Evolutionary conservation across 2,329 filamentous ascomycete genomes (phyloP), one percentile per base, ranked within the genome.

Genomic region (Emericellopsis cladophorae): DNA sequence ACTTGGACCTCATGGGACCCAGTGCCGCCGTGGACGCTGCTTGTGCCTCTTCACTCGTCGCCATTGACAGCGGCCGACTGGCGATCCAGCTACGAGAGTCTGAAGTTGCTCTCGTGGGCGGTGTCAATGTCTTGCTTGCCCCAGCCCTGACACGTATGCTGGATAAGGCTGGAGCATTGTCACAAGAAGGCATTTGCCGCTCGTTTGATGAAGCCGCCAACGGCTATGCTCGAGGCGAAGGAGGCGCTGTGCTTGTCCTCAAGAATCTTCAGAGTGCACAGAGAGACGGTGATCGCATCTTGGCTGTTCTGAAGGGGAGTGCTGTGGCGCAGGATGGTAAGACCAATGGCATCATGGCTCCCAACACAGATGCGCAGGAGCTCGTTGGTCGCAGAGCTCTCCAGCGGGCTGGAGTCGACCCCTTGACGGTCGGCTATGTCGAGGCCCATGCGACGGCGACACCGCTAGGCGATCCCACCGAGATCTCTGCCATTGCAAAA

Each of bases 191-290:
- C 5, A 18, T 35, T 10, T 45, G 40, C 34, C 37, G 35, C 11
- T 40, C 40, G 8, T 45, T 45, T 24, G 64, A 67, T 45, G 54
- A 50, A 3, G 51, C 50, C 2, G 72, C 67, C 0, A 55, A 72
- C 46, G 72, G 79, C 1, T 84, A 82, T 49, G 76, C 70, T 0
- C 65, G 78, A 26, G 79, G 77, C 2, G 79, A 84, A 49, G 79
- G 77, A 0, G 62, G 73, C 22, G 75, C 67, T 0, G 64, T 72
- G 15, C 54, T 83, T 2, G 49, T 81, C 4, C 50, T 83, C 37
- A 82, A 82, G 54, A 66, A 66, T 2, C 57, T 81, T 0, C 57
- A 62, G 7, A 68, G 76, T 50, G 79, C 78, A 1, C 47, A 81
- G 6, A 57, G 59, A 10, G 71, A 76, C 46, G 71, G 72, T n/a